Percentiles rank a stretch among this genome's conserved stretches.
Evolutionary conservation across 78 protist species (phyloP).

Genomic region (Dictyostelium discoideum): DNA sequence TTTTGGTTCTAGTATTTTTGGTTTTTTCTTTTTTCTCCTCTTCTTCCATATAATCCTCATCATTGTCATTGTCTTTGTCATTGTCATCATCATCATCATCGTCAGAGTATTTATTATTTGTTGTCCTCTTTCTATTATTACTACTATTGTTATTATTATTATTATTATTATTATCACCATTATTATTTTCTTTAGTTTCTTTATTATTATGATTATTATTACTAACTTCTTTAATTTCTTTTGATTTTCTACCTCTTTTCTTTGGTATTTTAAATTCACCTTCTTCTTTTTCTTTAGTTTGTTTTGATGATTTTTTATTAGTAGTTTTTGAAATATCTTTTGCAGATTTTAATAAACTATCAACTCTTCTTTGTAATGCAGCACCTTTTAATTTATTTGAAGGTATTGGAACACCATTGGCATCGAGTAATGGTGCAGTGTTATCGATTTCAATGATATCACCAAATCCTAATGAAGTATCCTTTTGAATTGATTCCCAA

Average conservation of each 20-base stretch:
- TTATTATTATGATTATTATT: not conserved
- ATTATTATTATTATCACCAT: not conserved
- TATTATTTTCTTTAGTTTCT: not conserved
- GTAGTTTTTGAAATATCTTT: constrained; percentile 28
- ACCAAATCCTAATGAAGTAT: constrained; percentile 47
- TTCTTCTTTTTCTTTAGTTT: not conserved
- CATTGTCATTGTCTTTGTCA: not conserved
- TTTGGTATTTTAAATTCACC: constrained; percentile 11
- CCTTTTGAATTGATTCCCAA: constrained; percentile 78
- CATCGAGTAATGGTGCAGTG: not conserved
- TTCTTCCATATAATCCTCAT: not conserved
- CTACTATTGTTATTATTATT: not conserved
- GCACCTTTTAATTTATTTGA: constrained; percentile 53
- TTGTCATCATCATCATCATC: constrained; percentile 7
- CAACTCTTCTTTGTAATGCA: constrained; percentile 54
- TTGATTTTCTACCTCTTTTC: constrained; percentile 8
- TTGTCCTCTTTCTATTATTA: not conserved
- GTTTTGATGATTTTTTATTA: not conserved
- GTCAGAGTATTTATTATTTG: not conserved
- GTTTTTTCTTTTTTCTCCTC: not conserved
- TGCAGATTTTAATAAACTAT: constrained; percentile 53
- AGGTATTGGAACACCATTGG: not conserved
- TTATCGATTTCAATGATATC: constrained; percentile 2
- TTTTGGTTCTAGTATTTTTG: not conserved
- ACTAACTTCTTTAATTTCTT: not conserved